Evolutionary conservation across 1,284 basidiomycete genomes (phyloP).

Genomic region (Trichosporon sp.): DNA sequence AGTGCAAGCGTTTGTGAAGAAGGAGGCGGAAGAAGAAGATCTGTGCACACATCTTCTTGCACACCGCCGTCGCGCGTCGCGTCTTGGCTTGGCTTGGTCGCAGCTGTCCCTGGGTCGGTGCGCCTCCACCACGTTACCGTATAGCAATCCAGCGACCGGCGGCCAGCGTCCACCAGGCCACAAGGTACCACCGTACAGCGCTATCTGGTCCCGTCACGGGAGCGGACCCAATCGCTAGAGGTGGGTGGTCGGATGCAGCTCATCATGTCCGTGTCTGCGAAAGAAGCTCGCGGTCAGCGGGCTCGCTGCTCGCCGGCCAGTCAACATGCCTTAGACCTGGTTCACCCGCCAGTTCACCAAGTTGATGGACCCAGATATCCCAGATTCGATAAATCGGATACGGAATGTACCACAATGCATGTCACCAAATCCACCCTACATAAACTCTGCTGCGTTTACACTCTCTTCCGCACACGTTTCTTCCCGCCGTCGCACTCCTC

Average conservation of each 20-base stretch:
- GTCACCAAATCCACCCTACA: neutral
- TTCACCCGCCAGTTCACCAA: neutral
- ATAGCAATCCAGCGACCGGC: neutral
- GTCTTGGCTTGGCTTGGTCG: neutral
- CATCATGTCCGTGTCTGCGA: neutral
- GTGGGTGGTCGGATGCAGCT: neutral
- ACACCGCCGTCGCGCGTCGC: neutral
- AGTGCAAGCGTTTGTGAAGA: conserved; percentile 2
- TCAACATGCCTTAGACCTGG: neutral
- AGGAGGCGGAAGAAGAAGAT: neutral
- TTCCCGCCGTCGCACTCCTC: neutral
- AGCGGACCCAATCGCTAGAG: neutral
- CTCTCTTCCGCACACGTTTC: neutral
- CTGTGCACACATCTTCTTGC: neutral
- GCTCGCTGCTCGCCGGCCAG: too few relatives aligned
- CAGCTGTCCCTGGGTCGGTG: neutral
- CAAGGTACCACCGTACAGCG: too few relatives aligned
- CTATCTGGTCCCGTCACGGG: neutral
- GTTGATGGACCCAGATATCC: neutral
- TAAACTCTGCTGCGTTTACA: conserved; percentile 9
- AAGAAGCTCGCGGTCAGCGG: neutral
- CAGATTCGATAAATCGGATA: neutral
- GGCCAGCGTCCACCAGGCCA: neutral
- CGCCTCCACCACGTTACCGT: neutral
- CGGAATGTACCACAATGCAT: neutral